Evolutionary conservation across 2,329 filamentous ascomycete species (phyloP), one percentile per base, ranked within the genome.

Genomic region (Paraphoma sp.): DNA sequence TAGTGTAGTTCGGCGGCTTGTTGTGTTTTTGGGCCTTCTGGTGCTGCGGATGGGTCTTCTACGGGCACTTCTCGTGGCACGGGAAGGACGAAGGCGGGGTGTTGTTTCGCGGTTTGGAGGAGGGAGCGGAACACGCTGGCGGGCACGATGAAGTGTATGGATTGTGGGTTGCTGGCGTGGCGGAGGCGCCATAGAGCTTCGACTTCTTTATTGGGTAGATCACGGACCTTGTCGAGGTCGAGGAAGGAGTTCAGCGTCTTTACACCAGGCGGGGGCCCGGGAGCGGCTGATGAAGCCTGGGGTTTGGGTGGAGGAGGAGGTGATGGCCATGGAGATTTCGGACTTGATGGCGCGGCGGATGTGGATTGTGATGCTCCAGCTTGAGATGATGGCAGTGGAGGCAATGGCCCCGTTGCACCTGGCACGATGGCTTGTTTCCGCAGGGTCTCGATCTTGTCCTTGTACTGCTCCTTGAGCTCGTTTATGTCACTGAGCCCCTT

Each of bases 1-100:
- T 96, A 97, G 79, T 99, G 95, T 45, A 99, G 93, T 77, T 98
- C 95, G 45, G 93, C 92, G 49, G 91, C 92, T 59, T 85, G 81
- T 3, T 78, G 78, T 11, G 67, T 65, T 43, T 63, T 52, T 12
- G 44, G 36, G 14, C 33, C 48, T 29, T 57, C 53, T 18, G 54
- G 51, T 23, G 48, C 47, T 18, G 54, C 57, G 38, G 59, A 41
- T 18, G 48, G 33, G n/a, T 71, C 17, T 68, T 77, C 55, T 54
- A 67, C 43, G 61, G 74, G 57, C 45, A 74, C 76, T 48, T 74
- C 82, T 77, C 85, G 91, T 63, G 91, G 91, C 6, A 98, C 84
- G 0, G 95, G 95, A 1, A 99, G 86, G 53, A 99, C 89, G 79
- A 99, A 99, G 67, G 93, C 89, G 12, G 95, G 95, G 74, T 94